Evolutionary conservation across 371 early-diverging fungal genomes (phyloP).

Genomic region (Mucor sp.): DNA sequence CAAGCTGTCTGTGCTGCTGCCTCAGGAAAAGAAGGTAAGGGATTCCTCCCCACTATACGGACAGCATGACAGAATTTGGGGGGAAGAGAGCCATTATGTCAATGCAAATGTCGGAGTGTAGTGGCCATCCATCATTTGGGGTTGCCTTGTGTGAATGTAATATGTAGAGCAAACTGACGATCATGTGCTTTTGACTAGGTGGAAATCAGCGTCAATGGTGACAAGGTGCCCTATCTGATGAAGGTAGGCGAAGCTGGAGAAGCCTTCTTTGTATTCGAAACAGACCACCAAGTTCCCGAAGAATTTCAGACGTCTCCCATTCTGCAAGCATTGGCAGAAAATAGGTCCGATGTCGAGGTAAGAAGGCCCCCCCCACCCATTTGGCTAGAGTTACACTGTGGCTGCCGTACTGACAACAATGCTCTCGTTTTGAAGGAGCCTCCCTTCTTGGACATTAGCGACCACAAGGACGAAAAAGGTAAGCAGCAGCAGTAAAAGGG

Average conservation of each 20-base stretch:
- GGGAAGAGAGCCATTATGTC: neutral
- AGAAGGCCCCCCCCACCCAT: neutral
- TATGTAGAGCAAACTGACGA: neutral
- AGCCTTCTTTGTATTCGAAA: conserved; percentile 96
- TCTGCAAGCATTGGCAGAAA: conserved; percentile 58
- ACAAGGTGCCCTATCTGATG: conserved; percentile 80
- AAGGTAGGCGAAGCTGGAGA: conserved; percentile 99
- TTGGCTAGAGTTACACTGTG: neutral
- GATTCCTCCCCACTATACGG: neutral
- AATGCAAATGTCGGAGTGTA: conserved; percentile 5
- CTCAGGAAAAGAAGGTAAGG: conserved; percentile 81
- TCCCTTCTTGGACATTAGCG: conserved; percentile 49
- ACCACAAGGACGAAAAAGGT: conserved; percentile 23
- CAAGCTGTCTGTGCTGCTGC: conserved; percentile 90
- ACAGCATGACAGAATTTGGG: conserved; percentile 2
- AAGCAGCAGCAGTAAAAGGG: neutral
- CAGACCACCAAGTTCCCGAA: conserved; percentile 82
- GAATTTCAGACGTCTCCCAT: conserved; percentile 93
- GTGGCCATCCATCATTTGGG: neutral
- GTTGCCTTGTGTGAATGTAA: neutral
- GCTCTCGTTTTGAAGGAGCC: conserved; percentile 31
- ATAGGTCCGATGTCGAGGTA: conserved; percentile 34
- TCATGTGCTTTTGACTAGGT: conserved; percentile 53
- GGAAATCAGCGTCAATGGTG: conserved; percentile 90
- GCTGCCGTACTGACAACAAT: neutral